Conservation (phyloP, 2,329 filamentous ascomycete species). For the Aspergillus pseudoglaucus region DNA sequence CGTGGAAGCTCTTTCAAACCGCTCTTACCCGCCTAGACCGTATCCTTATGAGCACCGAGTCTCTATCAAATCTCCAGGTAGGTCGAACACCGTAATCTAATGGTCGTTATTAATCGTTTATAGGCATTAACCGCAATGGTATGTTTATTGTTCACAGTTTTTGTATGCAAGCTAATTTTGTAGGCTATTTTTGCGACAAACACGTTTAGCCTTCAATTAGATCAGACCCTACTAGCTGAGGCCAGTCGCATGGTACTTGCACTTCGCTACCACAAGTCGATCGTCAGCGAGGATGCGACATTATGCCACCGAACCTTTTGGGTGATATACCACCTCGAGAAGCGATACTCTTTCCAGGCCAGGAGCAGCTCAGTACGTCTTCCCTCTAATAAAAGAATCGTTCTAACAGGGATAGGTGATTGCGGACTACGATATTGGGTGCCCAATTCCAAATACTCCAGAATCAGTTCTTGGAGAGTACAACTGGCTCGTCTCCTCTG, state of each 20-base stretch:
- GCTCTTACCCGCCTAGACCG: conserved; percentile 16
- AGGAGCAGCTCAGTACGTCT: conserved; percentile 27
- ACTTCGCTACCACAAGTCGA: conserved; percentile 25
- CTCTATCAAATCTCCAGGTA: conserved; percentile 17
- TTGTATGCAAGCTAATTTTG: too few species aligned
- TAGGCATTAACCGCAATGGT: conserved; percentile 24
- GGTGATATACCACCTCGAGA: conserved; percentile 37
- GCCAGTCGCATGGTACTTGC: neutral
- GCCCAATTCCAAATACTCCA: conserved; percentile 26
- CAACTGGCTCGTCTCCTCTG: conserved; percentile 30
- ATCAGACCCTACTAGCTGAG: too few species aligned
- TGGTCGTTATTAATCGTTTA: neutral
- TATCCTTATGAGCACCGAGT: conserved; percentile 18
- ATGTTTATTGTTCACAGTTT: neutral
- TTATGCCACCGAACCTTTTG: conserved; percentile 29
- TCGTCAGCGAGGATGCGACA: conserved; percentile 3
- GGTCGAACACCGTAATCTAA: neutral
- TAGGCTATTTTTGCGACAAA: too few species aligned
- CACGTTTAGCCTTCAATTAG: too few species aligned
- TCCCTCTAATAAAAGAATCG: neutral
- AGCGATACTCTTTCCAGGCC: conserved; percentile 26
- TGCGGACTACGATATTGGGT: conserved; percentile 34
- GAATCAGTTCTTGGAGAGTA: conserved; percentile 27
- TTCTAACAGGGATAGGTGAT: conserved; percentile 19
- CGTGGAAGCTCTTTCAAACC: conserved; percentile 26